Base-by-base conservation (phyloP, 2,329 filamentous ascomycete genomes). In the Colletotrichum sp. region DNA sequence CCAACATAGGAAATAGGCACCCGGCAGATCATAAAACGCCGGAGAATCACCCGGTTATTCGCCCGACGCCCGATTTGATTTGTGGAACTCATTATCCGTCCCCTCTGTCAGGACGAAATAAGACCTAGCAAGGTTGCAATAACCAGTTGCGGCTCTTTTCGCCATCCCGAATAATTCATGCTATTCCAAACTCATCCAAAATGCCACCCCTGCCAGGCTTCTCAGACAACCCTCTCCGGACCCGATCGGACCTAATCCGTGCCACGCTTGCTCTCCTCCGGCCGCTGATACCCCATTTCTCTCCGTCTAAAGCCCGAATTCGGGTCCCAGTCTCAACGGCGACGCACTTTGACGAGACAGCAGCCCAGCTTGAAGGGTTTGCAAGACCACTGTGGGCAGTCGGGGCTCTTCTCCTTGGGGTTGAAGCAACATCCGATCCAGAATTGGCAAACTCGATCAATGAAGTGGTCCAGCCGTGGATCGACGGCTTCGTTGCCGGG, bases 361-460 rank as follows among this genome's bases (percentile, higher is more conserved):
- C 87, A 2, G 87, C 87, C 1, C 86, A 88, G 73, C 79, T 89
- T 0, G 87, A 89, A 66, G 87, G 87, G 0, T 89, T 86, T 75
- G 87, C 87, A 0, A 79, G 86, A 2, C 86, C 85, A 1, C 67
- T 87, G 0, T 86, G 84, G 84, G 81, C 81, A 0, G 79, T 86
- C 1, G 82, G 80, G 0, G 81, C 81, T 2, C 72, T 86, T 1
- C 72, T 94, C 1, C 90, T 89, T 15, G 88, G 89, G 2, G 28
- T 15, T 5, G 69, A 60, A 13, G 59, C 66, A 15, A 69, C 30
- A 13, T 80, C 15, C 6, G 73, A 77, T 30, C 18, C 63, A 18
- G n/a, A 62, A 2, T 49, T 71, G 36, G 18, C 15, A 6, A 36
- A 34, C 1, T 21, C 63, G 3, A 60, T 78, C 44, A 24, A 76